Evolutionary conservation across 164 flowering plant genomes (phyloP), one percentile per base, ranked within the genome.

Genomic region (Pachysandra terminalis): DNA sequence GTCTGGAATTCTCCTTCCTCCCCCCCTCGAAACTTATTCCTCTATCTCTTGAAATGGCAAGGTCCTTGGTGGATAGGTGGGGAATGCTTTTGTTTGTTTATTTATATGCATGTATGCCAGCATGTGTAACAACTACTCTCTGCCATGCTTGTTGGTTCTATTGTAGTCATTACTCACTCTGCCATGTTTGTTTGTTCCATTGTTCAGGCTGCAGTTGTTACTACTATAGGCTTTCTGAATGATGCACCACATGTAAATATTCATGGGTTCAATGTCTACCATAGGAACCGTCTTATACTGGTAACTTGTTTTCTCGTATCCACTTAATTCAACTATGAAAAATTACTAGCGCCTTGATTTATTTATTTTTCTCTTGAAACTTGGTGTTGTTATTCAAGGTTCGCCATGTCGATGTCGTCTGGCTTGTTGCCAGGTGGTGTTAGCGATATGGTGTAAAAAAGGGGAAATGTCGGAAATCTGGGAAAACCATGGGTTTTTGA

Each of bases 251-350:
- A 76, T 37, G 84, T 90, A 25, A 79, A 77, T 71, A 69, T 92
- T 61, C 93, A 86, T 76, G 99, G 99, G 24, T 92, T 92, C 78
- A 90, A 88, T 77, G 85, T 95, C 51, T 95, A 95, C 82, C 91
- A 95, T 81, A 95, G 85, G 81, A 92, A 89, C 63, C 94, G 98
- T 58, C 85, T 95, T 62, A 95, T 95, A 76, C 67, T 90, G 93
- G 98, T 90, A 78, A 69, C 7, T 10, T 45, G 67, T 48, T 23
- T 37, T 14, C 1, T n/a, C 40, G 61, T 70, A 10, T 1, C 51
- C 45, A 25, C 60, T 56, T 25, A 17, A 37, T 22, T 14, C 21
- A 0, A 19, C 41, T 16, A 25, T 37, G 23, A 19, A 10, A 40
- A 67, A 4, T 56, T 66, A 56, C 49, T 4, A 12, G 3, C n/a